These are phyloP conservation scores for Chalciporus sp. DNA, from an alignment of 1,284 basidiomycete genomes.

Conservation along the genomic window DNA sequence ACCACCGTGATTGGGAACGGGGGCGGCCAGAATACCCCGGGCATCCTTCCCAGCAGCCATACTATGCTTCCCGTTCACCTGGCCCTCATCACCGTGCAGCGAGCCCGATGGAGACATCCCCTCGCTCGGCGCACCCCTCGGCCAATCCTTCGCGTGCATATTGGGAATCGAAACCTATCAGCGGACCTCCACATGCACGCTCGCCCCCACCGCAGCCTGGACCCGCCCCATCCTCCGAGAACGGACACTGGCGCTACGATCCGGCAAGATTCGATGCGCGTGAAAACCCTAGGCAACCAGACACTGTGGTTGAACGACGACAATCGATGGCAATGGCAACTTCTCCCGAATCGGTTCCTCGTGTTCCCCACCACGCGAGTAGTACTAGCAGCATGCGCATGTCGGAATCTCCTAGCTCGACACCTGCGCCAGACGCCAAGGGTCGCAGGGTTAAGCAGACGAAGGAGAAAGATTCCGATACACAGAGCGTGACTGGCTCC, in stretches of 20 bases:
- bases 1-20: conserved; percentile 55
- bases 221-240: conserved; percentile 20
- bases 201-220: conserved; percentile 23
- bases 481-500: conserved; percentile 33
- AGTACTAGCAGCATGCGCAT: conserved; percentile 27
- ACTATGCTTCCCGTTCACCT: conserved; percentile 33
- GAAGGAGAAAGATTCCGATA: conserved; percentile 46
- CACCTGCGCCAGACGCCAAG: conserved; percentile 34
- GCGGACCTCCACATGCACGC: conserved; percentile 28
- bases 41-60: conserved; percentile 37
- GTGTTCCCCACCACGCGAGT: conserved; percentile 30
- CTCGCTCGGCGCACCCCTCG: conserved; percentile 50
- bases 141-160: conserved; percentile 38
- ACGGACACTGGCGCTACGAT: conserved; percentile 37
- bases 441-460: conserved; percentile 31
- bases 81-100: conserved; percentile 33
- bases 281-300: conserved; percentile 32
- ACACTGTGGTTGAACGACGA: conserved; percentile 25
- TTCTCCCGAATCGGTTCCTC: conserved; percentile 37
- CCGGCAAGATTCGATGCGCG: conserved; percentile 33
- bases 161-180: conserved; percentile 37
- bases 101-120: conserved; percentile 54
- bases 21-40: conserved; percentile 51
- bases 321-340: conserved; percentile 26
- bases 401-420: conserved; percentile 47